A percentile compares a stretch with the other conserved stretches of the same genome.
These are phyloP conservation scores for Penicillium sumatraense DNA, from an alignment of 2,329 filamentous ascomycete species.

Conservation along the genomic window DNA sequence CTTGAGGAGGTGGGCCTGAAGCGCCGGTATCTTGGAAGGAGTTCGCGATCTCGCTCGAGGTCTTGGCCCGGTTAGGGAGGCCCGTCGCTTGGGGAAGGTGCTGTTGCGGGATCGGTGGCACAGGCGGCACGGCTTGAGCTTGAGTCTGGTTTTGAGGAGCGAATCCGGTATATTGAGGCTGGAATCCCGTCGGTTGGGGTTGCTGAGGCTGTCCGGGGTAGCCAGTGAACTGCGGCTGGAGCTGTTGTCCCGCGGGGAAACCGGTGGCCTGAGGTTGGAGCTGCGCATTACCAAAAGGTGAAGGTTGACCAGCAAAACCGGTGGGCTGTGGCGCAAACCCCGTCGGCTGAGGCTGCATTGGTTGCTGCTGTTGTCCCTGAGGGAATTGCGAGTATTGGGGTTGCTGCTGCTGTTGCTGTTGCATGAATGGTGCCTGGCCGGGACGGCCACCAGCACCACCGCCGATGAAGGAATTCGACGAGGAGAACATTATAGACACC, in stretches of 20 bases:
- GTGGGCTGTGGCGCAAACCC: slow-evolving; percentile 61
- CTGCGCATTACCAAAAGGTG: slow-evolving; percentile 56
- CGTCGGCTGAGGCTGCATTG: slow-evolving; percentile 56
- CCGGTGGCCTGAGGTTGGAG: slow-evolving; percentile 72
- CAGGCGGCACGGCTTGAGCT: slow-evolving; percentile 21
- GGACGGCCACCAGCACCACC: slow-evolving; percentile 76
- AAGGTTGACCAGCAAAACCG: slow-evolving; percentile 59
- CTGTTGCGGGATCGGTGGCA: slow-evolving; percentile 28
- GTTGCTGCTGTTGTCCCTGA: slow-evolving; percentile 53
- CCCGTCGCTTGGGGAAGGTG: slow-evolving; percentile 51
- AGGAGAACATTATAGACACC: slow-evolving; percentile 75
- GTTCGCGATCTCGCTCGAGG: slow-evolving; percentile 66
- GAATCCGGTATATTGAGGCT: slow-evolving; percentile 65
- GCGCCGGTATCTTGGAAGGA: slow-evolving; percentile 57
- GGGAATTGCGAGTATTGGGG: slow-evolving; percentile 43
- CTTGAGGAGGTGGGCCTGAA: slow-evolving; percentile 58
- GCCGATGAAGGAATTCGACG: slow-evolving; percentile 83
- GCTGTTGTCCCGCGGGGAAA: slow-evolving; percentile 55
- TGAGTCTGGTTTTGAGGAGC: slow-evolving; percentile 46
- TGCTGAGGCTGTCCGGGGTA: slow-evolving; percentile 45
- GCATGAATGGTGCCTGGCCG: slow-evolving; percentile 61
- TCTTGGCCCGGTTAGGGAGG: slow-evolving; percentile 62
- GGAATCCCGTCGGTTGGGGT: slow-evolving; percentile 51
- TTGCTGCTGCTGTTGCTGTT: slow-evolving; percentile 53
- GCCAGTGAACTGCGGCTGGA: slow-evolving; percentile 54